Evolutionary conservation across 192 early-diverging fungal genomes (phyloP).

Genomic region (Coemansia sp.): DNA sequence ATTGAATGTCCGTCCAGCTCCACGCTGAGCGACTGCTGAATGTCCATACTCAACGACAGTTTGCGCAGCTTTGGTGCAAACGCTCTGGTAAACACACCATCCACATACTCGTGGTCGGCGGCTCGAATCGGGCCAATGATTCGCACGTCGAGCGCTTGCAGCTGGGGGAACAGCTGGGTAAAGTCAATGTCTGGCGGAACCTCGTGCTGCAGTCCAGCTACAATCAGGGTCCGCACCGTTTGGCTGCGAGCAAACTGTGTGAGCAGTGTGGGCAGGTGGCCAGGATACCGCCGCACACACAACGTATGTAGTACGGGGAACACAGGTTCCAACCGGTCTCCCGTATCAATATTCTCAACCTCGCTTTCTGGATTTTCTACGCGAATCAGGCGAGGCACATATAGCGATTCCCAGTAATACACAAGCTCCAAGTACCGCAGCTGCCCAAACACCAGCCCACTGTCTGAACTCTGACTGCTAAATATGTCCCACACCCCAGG

Average conservation of each 20-base stretch:
- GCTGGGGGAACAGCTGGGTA: not conserved
- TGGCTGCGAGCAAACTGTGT: conserved; percentile 13
- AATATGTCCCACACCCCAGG: not conserved
- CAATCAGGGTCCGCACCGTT: not conserved
- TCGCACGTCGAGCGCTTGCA: conserved; percentile 10
- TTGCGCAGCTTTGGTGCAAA: not conserved
- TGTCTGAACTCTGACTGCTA: not conserved
- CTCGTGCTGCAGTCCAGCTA: conserved; percentile 13
- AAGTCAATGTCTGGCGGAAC: conserved; percentile 1
- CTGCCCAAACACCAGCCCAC: not conserved
- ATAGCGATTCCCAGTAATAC: not conserved
- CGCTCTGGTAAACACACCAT: not conserved
- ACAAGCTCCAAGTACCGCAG: conserved; percentile 4
- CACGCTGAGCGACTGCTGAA: not conserved
- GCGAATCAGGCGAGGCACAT: not conserved
- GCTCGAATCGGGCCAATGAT: not conserved
- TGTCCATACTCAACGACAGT: not conserved
- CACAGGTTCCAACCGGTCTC: not conserved
- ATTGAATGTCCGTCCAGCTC: not conserved
- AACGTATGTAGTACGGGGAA: conserved; percentile 18
- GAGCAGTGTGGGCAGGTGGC: not conserved
- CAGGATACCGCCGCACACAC: conserved; percentile 14
- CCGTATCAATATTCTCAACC: not conserved
- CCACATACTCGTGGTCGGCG: not conserved
- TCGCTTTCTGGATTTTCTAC: not conserved